Base-by-base conservation (phyloP, 768 basidiomycete species). In the Leccinum obscurum region DNA sequence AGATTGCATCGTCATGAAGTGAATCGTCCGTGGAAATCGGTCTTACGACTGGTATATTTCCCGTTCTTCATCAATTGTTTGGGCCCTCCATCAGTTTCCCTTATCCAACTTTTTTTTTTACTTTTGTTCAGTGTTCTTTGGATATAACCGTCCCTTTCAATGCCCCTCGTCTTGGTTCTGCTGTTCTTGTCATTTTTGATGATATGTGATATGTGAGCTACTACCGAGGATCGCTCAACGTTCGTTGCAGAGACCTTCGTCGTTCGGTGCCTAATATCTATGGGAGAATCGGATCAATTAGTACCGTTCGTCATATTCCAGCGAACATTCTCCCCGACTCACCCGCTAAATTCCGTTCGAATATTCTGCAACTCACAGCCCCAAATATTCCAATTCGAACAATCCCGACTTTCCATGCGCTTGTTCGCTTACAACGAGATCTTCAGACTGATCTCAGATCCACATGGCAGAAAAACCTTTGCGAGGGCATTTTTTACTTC, bases 21-120 rank as follows among this genome's bases (percentile, higher is more conserved):
- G 51, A 50, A 34, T 30, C 26, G 6, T 55, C 50, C 13, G 20
- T 4, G 49, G 49, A 54, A 56, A 49, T 17, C 30, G 22, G 59
- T 57, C 32, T 50, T 55, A 32, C 52, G 59, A 22, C 26, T 26
- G 68, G 68, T 68, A 52, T 22, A 10, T 32, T 61, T 60, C 61
- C 20, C 15, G 20, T 59, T 56, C 34, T 49, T 39, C 24, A 3
- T 61, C 17, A 10, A n/a, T 13, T 56, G 48, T 55, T 55, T 32
- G 34, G 34, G 46, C 24, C 35, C 59, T 26, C 48, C 35, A 50
- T 37, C 20, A 17, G 55, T 52, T 48, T 17, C 17, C 57, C 55
- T 67, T 59, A 41, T 63, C 30, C 11, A 15, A n/a, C 15, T 11
- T 20, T 15, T 50, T 54, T 51, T 50, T 54, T 51, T 59, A n/a